Percentiles rank a stretch among this genome's conserved stretches.
Evolutionary conservation across 1,284 basidiomycete species (phyloP).

Genomic region (Ustilago loliicola): DNA sequence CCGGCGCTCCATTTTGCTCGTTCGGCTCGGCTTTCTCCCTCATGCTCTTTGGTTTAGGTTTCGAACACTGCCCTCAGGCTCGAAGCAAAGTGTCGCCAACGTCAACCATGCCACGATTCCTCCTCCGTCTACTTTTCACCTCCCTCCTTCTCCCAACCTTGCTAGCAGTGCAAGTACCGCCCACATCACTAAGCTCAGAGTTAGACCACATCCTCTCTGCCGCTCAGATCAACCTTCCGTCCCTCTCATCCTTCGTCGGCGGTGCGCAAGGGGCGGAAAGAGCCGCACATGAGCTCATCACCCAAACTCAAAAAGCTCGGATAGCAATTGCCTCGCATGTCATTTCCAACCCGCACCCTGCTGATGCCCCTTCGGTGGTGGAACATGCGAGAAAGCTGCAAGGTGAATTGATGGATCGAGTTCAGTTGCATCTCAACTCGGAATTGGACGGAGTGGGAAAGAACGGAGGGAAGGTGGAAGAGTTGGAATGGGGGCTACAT

Average conservation of each 20-base stretch:
- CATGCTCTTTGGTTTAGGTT: too few species aligned
- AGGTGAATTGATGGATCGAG: slow-evolving; percentile 12
- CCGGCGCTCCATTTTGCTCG: background rate
- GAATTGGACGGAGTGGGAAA: slow-evolving; percentile 3
- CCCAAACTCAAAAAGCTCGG: slow-evolving; percentile 14
- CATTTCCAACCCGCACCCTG: background rate
- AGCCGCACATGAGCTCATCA: slow-evolving; percentile 8
- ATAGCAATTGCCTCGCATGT: slow-evolving; percentile 24
- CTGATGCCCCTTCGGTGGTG: background rate
- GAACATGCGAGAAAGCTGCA: slow-evolving; percentile 14
- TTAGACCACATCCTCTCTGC: background rate
- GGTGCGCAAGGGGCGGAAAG: background rate
- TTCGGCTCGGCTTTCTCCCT: background rate
- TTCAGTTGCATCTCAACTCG: slow-evolving; percentile 8
- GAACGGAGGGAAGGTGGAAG: background rate
- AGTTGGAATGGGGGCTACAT: slow-evolving; percentile 19
- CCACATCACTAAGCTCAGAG: slow-evolving; percentile 2
- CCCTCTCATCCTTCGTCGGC: background rate
- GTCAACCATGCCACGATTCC: background rate
- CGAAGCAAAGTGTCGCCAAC: background rate
- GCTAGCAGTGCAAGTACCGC: background rate
- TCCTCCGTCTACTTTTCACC: background rate
- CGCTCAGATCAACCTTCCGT: slow-evolving; percentile 7
- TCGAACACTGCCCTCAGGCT: background rate
- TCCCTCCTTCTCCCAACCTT: background rate